Evolutionary conservation across 2,329 filamentous ascomycete genomes (phyloP), one percentile per base, ranked within the genome.

Genomic region (Aspergillus viridinutans): DNA sequence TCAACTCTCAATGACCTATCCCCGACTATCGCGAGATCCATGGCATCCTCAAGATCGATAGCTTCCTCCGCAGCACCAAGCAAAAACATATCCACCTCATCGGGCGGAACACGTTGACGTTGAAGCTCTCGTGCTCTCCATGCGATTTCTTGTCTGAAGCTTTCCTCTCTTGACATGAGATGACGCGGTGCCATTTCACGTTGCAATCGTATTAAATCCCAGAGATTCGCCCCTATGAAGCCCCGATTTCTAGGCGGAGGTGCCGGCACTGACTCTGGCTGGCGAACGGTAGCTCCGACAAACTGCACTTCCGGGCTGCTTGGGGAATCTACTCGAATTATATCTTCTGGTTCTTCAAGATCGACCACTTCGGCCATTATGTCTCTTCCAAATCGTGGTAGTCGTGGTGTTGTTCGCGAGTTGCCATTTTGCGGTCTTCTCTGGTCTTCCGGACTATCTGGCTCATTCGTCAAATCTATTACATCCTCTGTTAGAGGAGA

Each of bases 251-350:
- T 48, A 26, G 35, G 21, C 10, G 49, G 52, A n/a, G 56, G 57
- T 4, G 50, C 56, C 23, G 42, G 54, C 52, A 52, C 59, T 49
- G 60, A 59, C 32, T 42, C 55, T 50, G 58, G 58, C 4, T 58
- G 64, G 1, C 69, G 64, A 42, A 65, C 59, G 26, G 65, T 66
- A 12, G 73, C 61, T 25, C 72, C 64, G n/a, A 80, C 59, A 62
- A 83, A 81, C 57, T 83, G 73, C 7, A 84, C 75, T 52, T 84
- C 81, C 2, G 80, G 79, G 47, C 74, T 79, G 45, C 66, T 70
- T 1, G 62, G 69, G 51, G 47, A 61, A 59, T 62, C 66, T 62
- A 20, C 56, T 50, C 9, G 51, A 42, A 20, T 63, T 52, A 48
- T 56, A 50, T 48, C 58, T 49, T 55, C 64, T 55, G 58, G 32